Conservation (phyloP, 2,329 filamentous ascomycete genomes). For the Diplodia mutila region DNA sequence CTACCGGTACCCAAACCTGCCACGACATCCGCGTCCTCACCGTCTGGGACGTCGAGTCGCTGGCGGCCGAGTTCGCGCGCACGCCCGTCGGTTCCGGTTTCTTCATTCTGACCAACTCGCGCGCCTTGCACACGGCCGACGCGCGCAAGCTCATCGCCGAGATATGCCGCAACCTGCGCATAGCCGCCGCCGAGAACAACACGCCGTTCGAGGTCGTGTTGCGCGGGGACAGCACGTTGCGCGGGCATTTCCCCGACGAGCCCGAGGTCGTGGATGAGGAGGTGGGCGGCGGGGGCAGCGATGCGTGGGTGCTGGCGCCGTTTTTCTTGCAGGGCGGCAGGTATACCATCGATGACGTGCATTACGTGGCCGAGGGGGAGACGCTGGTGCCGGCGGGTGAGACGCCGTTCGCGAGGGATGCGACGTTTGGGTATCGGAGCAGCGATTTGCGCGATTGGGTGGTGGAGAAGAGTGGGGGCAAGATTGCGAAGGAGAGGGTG, state of each 20-base stretch:
- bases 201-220: conserved; percentile 58
- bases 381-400: conserved; percentile 54
- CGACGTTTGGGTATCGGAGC: conserved; percentile 60
- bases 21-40: conserved; percentile 61
- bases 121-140: conserved; percentile 56
- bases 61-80: conserved; percentile 51
- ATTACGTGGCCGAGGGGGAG: conserved; percentile 61
- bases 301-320: conserved; percentile 60
- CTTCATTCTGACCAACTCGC: conserved; percentile 65
- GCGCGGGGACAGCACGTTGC: conserved; percentile 60
- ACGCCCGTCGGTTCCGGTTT: conserved; percentile 51
- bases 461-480: conserved; percentile 56
- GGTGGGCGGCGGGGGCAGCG: conserved; percentile 49
- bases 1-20: conserved; percentile 66
- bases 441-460: conserved; percentile 60
- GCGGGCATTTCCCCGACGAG: conserved; percentile 62
- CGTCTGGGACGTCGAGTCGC: conserved; percentile 54
- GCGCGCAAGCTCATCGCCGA: conserved; percentile 54
- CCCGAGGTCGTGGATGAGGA: conserved; percentile 56
- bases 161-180: conserved; percentile 56
- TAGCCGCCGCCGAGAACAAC: conserved; percentile 46
- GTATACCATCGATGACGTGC: conserved; percentile 61
- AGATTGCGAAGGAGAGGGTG: conserved; percentile 46
- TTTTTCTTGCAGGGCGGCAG: conserved; percentile 64
- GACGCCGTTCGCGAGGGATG: conserved; percentile 62